Evolutionary conservation across 208 protist genomes (phyloP).

Genomic region (Leishmania lainsoni): DNA sequence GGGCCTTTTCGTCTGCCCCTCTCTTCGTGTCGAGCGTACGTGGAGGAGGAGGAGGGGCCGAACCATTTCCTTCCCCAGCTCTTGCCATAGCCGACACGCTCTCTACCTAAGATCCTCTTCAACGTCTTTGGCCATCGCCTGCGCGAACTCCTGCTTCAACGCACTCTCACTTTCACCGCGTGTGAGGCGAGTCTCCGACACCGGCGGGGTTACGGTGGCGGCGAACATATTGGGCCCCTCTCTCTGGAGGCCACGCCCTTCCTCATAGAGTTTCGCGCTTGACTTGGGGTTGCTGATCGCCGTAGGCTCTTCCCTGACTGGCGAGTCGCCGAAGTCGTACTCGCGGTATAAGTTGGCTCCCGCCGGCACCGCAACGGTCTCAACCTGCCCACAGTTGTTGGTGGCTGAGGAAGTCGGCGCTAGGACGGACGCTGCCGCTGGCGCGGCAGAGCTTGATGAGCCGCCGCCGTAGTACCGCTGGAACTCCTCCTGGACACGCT

Average conservation of each 20-base stretch:
- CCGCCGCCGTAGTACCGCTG: slow-evolving; percentile 26
- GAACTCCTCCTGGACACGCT: slow-evolving; percentile 35
- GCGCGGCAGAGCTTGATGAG: neutral
- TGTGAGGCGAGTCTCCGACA: slow-evolving; percentile 34
- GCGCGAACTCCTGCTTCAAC: slow-evolving; percentile 26
- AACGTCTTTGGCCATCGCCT: slow-evolving; percentile 18
- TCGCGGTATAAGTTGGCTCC: slow-evolving; percentile 12
- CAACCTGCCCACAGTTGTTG: slow-evolving; percentile 1
- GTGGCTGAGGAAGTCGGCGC: neutral
- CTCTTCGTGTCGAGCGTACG: neutral
- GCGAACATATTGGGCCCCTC: slow-evolving; percentile 19
- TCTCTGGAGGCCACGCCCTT: neutral
- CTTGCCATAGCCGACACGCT: neutral
- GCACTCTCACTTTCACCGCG: slow-evolving; percentile 27
- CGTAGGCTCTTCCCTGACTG: slow-evolving; percentile 13
- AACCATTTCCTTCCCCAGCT: neutral
- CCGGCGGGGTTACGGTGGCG: slow-evolving; percentile 12
- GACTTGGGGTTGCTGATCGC: neutral
- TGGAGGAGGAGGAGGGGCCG: neutral
- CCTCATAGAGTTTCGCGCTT: slow-evolving; percentile 13
- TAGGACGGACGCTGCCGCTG: no score
- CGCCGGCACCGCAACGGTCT: slow-evolving; percentile 2
- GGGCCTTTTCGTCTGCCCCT: neutral
- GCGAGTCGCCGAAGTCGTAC: slow-evolving; percentile 10
- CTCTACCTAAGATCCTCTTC: slow-evolving; percentile 15